phyloP scores from a whole-genome alignment of 345 rosid species.

The Hevea brasiliensis region DNA sequence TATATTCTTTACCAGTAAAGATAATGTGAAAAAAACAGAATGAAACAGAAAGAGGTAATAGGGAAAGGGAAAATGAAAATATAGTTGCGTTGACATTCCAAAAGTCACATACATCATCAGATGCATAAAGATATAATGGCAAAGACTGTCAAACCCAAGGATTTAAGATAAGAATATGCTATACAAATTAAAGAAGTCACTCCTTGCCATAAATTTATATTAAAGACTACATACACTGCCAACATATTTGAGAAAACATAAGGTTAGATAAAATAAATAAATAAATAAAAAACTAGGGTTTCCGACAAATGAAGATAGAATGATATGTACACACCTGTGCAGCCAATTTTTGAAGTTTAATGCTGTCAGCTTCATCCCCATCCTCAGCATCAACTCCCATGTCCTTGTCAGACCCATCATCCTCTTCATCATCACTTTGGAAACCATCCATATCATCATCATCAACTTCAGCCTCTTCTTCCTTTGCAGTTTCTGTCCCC shows the following conservation, averaged over 20 bases:
- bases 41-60: neutral
- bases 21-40: neutral
- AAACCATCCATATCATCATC: conserved; percentile 96
- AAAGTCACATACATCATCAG: no score
- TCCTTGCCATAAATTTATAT: neutral
- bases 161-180: no score
- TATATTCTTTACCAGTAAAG: neutral
- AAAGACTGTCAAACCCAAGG: neutral
- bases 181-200: no score
- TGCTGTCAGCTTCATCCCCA: conserved; percentile 91
- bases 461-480: conserved; percentile 69
- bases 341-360: conserved; percentile 74
- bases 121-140: neutral
- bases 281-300: neutral
- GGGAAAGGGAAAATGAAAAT: neutral
- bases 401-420: conserved; percentile 89
- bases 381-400: conserved; percentile 95
- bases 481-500: conserved; percentile 81
- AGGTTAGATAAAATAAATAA: neutral
- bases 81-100: neutral
- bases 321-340: conserved; percentile 63
- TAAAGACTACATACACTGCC: neutral
- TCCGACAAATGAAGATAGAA: neutral
- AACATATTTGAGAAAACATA: neutral
- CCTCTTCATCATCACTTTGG: conserved; percentile 82